Evolutionary conservation across 2,329 filamentous ascomycete genomes (phyloP).

Genomic region (Ophiostoma pallidulum): DNA sequence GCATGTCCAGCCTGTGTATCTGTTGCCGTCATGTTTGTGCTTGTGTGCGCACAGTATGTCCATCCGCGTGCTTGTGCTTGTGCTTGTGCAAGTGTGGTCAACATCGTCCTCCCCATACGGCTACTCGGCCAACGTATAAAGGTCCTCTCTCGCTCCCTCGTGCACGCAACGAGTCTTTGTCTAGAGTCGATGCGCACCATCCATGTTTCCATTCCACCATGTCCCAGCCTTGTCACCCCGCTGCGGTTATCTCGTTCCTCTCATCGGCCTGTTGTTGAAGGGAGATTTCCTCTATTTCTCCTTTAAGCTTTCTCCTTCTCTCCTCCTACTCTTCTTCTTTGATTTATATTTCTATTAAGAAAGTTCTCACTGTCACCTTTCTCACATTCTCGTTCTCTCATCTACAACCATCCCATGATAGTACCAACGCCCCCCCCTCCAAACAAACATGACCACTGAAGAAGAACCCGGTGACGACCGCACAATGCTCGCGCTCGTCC

Average conservation of each 20-base stretch:
- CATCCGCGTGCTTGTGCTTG: not conserved
- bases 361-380: not conserved
- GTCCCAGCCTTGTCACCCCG: not conserved
- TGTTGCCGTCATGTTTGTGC: not conserved
- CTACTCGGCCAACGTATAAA: not conserved
- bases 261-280: not conserved
- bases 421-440: no score
- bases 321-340: not conserved
- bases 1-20: not conserved
- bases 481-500: constrained; percentile 9
- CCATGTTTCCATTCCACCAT: no score
- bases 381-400: no score
- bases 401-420: no score
- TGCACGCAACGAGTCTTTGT: no score
- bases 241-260: not conserved
- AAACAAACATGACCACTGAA: no score
- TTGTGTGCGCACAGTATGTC: not conserved
- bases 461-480: constrained; percentile 6
- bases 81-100: not conserved
- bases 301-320: not conserved
- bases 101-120: not conserved
- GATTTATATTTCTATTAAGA: not conserved
- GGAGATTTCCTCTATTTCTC: not conserved
- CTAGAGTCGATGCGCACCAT: no score
- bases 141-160: not conserved